Evolutionary conservation across 257 asterid species (phyloP), one percentile per base, ranked within the genome.

Genomic region (Cynanchum wilfordii): DNA sequence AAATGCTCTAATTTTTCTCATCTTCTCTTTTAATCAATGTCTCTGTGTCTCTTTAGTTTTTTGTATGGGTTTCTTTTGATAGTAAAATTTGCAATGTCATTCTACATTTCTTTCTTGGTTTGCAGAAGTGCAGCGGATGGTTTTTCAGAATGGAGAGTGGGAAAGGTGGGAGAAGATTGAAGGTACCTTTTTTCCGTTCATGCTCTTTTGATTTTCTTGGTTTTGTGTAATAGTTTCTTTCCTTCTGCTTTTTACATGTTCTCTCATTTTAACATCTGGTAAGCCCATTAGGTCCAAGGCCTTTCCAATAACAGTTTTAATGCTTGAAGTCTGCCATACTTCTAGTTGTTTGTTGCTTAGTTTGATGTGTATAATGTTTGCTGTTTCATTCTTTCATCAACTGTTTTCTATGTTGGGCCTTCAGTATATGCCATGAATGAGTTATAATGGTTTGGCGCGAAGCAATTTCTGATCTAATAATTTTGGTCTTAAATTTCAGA

Each of bases 51-150:
- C 19, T 50, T 71, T 57, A n/a, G 40, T 50, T 22, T 64, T 71
- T 36, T 60, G 20, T 15, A 44, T 20, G 49, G 30, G 57, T 58
- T 79, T 73, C 74, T 38, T 40, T 44, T 40, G 73, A 29, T 19
- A 29, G 64, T 49, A 27, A 13, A 33, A 68, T 66, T 68, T 74
- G 54, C 45, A 55, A 75, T 74, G 66, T 75, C 65, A 66, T 49
- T 55, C 65, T 82, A 36, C 24, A 22, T 55, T 36, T 51, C 63
- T 70, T 47, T 51, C 10, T 29, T 70, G 15, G 79, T 69, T 74
- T 76, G 79, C 89, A 95, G 99, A 90, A 79, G 86, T 87, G 90
- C 91, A 92, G 86, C 87, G 82, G 77, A 77, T 79, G 87, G 78
- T 84, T 11, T 84, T 73, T 17, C 92, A 78, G 84, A 87, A 79